Base-by-base conservation (phyloP, 768 basidiomycete genomes). In the Boletus fagicola region DNA sequence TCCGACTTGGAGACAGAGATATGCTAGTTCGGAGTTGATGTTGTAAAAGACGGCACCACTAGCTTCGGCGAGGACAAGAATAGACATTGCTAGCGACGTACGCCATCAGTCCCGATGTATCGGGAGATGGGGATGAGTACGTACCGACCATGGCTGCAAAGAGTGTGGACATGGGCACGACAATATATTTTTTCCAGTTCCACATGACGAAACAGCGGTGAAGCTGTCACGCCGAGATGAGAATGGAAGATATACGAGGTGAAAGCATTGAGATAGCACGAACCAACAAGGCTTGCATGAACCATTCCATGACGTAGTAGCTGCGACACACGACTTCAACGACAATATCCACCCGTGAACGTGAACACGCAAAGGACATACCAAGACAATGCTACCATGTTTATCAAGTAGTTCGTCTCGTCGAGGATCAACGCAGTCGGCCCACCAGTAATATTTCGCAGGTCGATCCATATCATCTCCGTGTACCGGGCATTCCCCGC, bases 401-500 rank as follows among this genome's bases (percentile, higher is more conserved):
- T 69, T 7, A 73, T 31, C 31, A 47, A 49, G 38, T 56, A 54
- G 35, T 57, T 28, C 28, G 65, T 43, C 42, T 65, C 62, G 3
- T 51, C 35, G 9, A 54, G 48, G 31, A 63, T 57, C 51, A 39
- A 59, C 38, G 60, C 62, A 15, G 57, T 62, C 5, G 63, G 53
- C 5, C 60, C 61, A 39, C 60, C 61, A 1, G 57, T 40, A 7
- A 50, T 20, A 26, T 59, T 57, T 11, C 72, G 70, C 33, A 68
- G 8, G 38, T 74, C 72, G 22, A 73, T 71, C 61, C 57, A 76
- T n/a, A 72, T 68, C 71, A 69, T 63, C 22, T 58, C 67, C 51
- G 62, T 73, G 53, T 68, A 72, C 39, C 61, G 67, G 3, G 62
- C 57, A 26, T 73, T 67, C 3, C 47, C 56, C 6, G 57, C 70